Evolutionary conservation across 345 rosid species (phyloP), one percentile per base, ranked within the genome.

Genomic region (Heritiera littoralis): DNA sequence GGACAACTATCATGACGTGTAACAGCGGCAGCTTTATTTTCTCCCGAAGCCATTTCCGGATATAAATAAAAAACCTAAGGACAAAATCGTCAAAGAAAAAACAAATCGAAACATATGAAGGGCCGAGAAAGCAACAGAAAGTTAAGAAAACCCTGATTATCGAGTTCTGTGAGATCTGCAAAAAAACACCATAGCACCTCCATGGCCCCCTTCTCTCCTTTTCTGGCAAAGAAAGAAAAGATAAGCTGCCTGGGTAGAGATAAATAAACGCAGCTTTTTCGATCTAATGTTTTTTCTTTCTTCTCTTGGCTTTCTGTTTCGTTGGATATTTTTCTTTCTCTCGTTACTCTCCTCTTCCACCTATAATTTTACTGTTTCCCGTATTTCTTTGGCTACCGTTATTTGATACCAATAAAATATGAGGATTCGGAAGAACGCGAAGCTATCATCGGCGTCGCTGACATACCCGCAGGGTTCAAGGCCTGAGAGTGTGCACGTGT

Each of bases 391-490:
- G 77, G 28, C 7, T 40, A 6, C 20, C 38, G 9, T 23, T 40
- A 18, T 15, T 45, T 8, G 23, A 43, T 45, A 14, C n/a, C 40
- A 41, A 38, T 40, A 69, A 52, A 77, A 28, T 52, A 94, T 94
- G 98, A 91, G 97, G 97, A 94, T 94, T 86, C 89, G 98, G 51
- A 94, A 94, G 91, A 89, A 92, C 94, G 88, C 86, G 43, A 89
- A 90, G 84, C 87, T 86, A 67, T 82, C 92, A 11, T 79, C 93
- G 38, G 38, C 38, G 38, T 35, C 38, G 79, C 59, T 84, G 83
- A 72, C 81, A 69, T 73, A 76, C 81, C 78, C 86, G 76, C 79
- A 79, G 75, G 86, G 89, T 76, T 85, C 91, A 38, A 78, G 86
- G 9, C 79, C 85, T 56, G 84, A 85, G 66, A 68, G 60, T 71